A percentile compares a stretch with the other conserved stretches of the same genome.
Evolutionary conservation across 805 yeast species (phyloP).

Genomic region (Candida jianshihensis): DNA sequence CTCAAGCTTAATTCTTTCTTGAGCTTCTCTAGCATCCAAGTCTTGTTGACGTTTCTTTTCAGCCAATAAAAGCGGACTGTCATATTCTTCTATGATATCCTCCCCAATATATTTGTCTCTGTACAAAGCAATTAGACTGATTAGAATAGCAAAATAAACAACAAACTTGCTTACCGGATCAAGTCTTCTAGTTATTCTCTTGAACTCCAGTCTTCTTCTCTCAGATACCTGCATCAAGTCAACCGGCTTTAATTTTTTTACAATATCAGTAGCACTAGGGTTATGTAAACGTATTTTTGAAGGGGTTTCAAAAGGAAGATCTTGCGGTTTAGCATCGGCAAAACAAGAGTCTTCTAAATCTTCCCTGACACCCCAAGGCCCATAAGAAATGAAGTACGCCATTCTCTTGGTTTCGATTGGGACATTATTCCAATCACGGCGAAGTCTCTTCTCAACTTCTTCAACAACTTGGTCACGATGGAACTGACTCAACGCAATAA

Average conservation of each 20-base stretch:
- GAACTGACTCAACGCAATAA: conserved; percentile 28
- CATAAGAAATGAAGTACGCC: conserved; percentile 58
- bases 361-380: conserved; percentile 65
- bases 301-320: conserved; percentile 50
- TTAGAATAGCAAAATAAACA: conserved; percentile 39
- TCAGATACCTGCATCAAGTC: conserved; percentile 38
- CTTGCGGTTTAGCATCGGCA: conserved; percentile 42
- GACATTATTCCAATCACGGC: conserved; percentile 49
- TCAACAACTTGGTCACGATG: conserved; percentile 53
- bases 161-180: conserved; percentile 53
- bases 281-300: conserved; percentile 17
- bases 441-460: conserved; percentile 41
- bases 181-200: conserved; percentile 41
- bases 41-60: conserved; percentile 25
- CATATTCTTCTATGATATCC: conserved; percentile 32
- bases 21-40: conserved; percentile 3
- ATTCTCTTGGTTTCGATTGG: conserved; percentile 44
- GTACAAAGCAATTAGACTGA: conserved; percentile 44
- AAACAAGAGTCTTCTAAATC: conserved; percentile 41
- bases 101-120: conserved; percentile 49
- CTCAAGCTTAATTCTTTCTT: conserved; percentile 8
- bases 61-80: conserved; percentile 31
- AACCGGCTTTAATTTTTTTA: conserved; percentile 28
- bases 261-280: conserved; percentile 11
- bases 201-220: conserved; percentile 34